Percentiles rank a stretch among this genome's conserved stretches.
Conservation (phyloP, 2,329 filamentous ascomycete species). For the Fusarium paranaense region DNA sequence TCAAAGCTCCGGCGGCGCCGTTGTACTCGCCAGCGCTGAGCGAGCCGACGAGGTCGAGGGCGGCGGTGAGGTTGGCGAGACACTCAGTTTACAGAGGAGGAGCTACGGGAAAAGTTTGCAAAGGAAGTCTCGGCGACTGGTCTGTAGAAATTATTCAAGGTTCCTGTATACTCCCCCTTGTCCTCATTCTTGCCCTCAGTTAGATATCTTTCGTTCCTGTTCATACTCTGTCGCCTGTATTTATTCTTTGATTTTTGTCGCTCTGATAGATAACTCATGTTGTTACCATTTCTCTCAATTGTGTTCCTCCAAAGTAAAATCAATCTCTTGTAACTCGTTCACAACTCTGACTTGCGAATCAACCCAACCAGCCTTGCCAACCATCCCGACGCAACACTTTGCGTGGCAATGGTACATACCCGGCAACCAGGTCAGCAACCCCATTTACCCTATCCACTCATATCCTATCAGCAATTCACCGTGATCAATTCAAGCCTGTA, state of each 20-base stretch:
- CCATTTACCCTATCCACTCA: neutral
- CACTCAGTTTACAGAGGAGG: neutral
- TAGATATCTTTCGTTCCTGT: neutral
- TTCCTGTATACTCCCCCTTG: neutral
- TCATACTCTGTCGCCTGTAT: neutral
- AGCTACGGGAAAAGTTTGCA: too few relatives aligned
- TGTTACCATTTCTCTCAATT: neutral
- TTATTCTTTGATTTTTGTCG: too few relatives aligned
- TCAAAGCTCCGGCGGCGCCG: neutral
- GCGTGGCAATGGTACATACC: neutral
- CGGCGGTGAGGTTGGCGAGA: neutral
- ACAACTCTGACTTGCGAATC: fast-evolving
- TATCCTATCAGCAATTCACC: neutral
- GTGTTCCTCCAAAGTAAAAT: neutral
- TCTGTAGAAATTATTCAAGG: too few relatives aligned
- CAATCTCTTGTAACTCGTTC: neutral
- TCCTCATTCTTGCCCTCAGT: neutral
- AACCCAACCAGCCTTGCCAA: neutral
- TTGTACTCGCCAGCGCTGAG: neutral
- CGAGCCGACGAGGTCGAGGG: neutral
- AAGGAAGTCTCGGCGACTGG: too few relatives aligned
- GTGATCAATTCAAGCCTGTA: neutral
- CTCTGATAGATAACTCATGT: too few relatives aligned
- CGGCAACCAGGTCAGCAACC: neutral
- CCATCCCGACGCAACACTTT: neutral